A percentile compares a stretch with the other conserved stretches of the same genome.
phyloP scores from a whole-genome alignment of 768 basidiomycete genomes.

The Mycena alexandri region DNA sequence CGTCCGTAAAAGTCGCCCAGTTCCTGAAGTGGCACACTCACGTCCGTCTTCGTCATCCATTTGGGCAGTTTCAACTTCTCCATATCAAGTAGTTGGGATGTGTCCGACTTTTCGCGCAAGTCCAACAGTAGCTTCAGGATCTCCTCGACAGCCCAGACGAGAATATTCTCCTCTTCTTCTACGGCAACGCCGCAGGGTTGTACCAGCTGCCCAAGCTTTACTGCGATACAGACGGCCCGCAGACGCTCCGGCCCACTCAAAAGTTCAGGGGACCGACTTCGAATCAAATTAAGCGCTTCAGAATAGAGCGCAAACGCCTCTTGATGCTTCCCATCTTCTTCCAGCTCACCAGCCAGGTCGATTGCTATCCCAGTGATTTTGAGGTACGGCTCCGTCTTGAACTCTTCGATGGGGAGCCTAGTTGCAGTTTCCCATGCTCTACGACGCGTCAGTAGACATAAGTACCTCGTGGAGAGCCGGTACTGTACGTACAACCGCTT shows the following conservation, averaged over 20 bases:
- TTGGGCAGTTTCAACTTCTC: constrained; percentile 57
- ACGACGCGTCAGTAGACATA: constrained; percentile 1
- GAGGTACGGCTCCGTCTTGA: constrained; percentile 56
- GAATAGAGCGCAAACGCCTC: constrained; percentile 29
- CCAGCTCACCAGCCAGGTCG: constrained; percentile 58
- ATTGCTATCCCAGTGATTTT: constrained; percentile 65
- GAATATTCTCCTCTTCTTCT: constrained; percentile 27
- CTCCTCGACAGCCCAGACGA: constrained; percentile 33
- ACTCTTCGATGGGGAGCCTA: constrained; percentile 42
- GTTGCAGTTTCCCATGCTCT: constrained; percentile 62
- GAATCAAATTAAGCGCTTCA: constrained; percentile 29
- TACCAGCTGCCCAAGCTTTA: constrained; percentile 33
- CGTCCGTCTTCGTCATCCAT: constrained; percentile 60
- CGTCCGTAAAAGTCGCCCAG: constrained; percentile 60
- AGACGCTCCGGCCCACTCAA: constrained; percentile 28
- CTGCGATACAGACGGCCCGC: constrained; percentile 31
- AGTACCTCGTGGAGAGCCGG: background rate
- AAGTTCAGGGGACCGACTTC: background rate
- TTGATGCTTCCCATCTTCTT: constrained; percentile 42
- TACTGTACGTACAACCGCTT: constrained; percentile 28
- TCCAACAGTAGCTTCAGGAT: constrained; percentile 27
- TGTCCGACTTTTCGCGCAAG: background rate
- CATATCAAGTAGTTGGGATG: constrained; percentile 43
- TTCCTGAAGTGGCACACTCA: constrained; percentile 61
- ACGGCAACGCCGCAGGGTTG: background rate